Conservation (phyloP, 1,139 yeast genomes). For the Geotrichum phurueaensis region DNA sequence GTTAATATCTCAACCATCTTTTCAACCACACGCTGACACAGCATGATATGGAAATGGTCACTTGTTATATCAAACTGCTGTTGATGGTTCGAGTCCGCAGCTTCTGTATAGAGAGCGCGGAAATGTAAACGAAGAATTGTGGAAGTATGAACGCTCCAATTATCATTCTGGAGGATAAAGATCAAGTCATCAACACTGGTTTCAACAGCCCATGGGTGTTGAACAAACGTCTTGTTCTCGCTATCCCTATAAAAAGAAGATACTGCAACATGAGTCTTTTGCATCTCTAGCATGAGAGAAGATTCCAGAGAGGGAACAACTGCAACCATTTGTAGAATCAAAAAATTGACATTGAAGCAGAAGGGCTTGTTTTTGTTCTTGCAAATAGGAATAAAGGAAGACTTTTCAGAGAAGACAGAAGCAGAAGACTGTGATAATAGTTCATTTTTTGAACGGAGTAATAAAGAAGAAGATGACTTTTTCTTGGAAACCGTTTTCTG, state of each 20-base stretch:
- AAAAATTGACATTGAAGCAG: constrained; percentile 9
- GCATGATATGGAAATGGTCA: constrained; percentile 22
- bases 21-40: constrained; percentile 25
- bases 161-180: constrained; percentile 15
- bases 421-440: neutral
- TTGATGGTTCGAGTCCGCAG: constrained; percentile 10
- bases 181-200: constrained; percentile 12
- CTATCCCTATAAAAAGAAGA: constrained; percentile 10
- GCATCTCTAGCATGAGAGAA: constrained; percentile 13
- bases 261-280: constrained; percentile 4
- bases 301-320: constrained; percentile 17
- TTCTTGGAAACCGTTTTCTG: neutral
- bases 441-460: neutral
- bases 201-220: constrained; percentile 11
- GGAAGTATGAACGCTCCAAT: constrained; percentile 18
- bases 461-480: neutral
- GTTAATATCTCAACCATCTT: constrained; percentile 19
- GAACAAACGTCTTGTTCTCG: constrained; percentile 2
- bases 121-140: constrained; percentile 17
- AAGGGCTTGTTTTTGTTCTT: constrained; percentile 9
- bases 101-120: constrained; percentile 12
- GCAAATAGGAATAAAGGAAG: neutral
- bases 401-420: neutral
- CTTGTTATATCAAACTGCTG: constrained; percentile 24
- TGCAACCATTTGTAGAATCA: constrained; percentile 7